Percentiles rank a stretch among this genome's conserved stretches.
These are phyloP conservation scores for Mariannaea sp. DNA, from an alignment of 2,329 filamentous ascomycete species.

Conservation along the genomic window DNA sequence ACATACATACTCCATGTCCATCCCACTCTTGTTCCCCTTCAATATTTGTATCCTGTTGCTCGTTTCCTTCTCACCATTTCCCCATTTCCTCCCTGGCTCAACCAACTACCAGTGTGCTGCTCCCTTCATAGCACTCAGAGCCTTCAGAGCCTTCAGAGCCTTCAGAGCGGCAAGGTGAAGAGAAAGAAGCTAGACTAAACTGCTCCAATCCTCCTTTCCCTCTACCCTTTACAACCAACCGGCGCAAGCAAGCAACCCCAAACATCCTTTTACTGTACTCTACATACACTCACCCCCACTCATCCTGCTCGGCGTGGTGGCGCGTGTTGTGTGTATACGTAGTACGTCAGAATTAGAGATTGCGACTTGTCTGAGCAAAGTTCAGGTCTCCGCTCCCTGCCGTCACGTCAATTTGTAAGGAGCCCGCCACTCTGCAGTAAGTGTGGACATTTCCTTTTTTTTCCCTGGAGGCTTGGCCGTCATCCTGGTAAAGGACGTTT, in stretches of 20 bases:
- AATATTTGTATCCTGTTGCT: background rate
- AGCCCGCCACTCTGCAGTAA: conserved; percentile 1
- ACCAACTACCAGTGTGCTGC: too few relatives aligned
- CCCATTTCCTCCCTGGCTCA: background rate
- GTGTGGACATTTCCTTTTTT: background rate
- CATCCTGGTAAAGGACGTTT: background rate
- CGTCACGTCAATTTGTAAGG: background rate
- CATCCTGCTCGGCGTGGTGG: background rate
- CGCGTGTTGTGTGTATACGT: too few relatives aligned
- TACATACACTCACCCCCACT: background rate
- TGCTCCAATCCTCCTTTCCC: too few relatives aligned
- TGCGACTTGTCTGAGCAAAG: background rate
- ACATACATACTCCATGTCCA: background rate
- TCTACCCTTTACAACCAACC: too few relatives aligned
- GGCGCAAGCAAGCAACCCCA: too few relatives aligned
- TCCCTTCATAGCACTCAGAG: too few relatives aligned
- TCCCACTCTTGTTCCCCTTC: background rate
- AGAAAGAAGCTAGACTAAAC: too few relatives aligned
- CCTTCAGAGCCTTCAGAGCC: too few relatives aligned
- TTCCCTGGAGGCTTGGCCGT: background rate
- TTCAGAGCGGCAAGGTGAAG: too few relatives aligned
- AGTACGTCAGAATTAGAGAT: conserved; percentile 1
- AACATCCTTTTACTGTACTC: too few relatives aligned
- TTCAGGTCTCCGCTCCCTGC: background rate
- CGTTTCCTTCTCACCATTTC: background rate